Evolutionary conservation across 768 basidiomycete species (phyloP).

Genomic region (Gymnopilus junonius): DNA sequence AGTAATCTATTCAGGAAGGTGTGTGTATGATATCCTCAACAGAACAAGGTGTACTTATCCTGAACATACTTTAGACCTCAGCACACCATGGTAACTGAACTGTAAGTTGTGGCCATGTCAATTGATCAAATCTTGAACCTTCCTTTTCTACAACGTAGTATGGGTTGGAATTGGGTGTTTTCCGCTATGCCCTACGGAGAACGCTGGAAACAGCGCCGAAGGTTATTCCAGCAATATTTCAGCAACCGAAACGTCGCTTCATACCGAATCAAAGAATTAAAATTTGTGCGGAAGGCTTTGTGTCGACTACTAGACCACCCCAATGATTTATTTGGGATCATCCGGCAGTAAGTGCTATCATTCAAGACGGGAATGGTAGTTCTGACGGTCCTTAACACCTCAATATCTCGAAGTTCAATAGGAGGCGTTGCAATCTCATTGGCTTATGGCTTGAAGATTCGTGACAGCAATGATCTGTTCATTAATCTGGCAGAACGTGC

Average conservation of each 20-base stretch:
- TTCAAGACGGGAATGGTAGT: no score
- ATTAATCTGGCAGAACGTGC: conserved; percentile 30
- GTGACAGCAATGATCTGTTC: conserved; percentile 34
- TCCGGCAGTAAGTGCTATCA: conserved; percentile 4
- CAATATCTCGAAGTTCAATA: conserved; percentile 17
- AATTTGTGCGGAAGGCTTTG: conserved; percentile 22
- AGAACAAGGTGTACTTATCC: no score
- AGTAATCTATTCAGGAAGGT: conserved; percentile 22
- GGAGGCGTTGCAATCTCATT: conserved; percentile 33
- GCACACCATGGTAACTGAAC: conserved; percentile 14
- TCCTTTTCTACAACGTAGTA: conserved; percentile 1
- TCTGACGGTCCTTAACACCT: neutral
- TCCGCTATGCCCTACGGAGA: conserved; percentile 23
- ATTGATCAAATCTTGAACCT: no score
- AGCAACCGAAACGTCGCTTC: conserved; percentile 11
- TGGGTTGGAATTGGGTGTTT: conserved; percentile 25
- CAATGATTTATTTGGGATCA: neutral
- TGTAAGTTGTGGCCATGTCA: conserved; percentile 4
- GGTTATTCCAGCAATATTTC: conserved; percentile 26
- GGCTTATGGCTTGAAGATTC: conserved; percentile 34
- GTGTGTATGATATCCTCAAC: no score
- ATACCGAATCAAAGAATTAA: conserved; percentile 14
- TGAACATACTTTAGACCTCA: no score
- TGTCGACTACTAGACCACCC: conserved; percentile 11
- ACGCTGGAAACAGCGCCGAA: conserved; percentile 26